Conservation (phyloP, 495 filamentous ascomycete genomes). For the Achaetomiella virescens region DNA sequence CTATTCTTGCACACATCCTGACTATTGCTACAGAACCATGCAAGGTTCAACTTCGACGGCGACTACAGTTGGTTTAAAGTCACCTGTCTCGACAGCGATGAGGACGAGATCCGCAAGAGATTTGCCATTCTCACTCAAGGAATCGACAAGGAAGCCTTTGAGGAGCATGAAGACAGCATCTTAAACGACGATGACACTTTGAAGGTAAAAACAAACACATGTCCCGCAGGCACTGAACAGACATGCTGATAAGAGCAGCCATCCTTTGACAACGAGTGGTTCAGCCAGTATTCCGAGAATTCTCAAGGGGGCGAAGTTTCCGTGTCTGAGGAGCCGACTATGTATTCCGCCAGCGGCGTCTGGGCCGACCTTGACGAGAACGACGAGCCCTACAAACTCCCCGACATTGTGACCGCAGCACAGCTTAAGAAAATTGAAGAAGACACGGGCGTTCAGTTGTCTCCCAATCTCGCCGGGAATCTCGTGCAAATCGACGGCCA, state of each 20-base stretch:
- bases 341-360: background rate
- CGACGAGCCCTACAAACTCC: constrained; percentile 1
- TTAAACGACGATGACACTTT: constrained; percentile 11
- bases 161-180: constrained; percentile 19
- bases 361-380: constrained; percentile 21
- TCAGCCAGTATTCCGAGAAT: background rate
- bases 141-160: constrained; percentile 19
- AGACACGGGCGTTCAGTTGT: constrained; percentile 25
- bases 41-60: constrained; percentile 27
- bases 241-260: constrained; percentile 2
- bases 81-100: constrained; percentile 26
- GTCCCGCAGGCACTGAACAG: no score
- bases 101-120: constrained; percentile 12
- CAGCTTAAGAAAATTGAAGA: constrained; percentile 18
- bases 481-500: constrained; percentile 33
- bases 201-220: constrained; percentile 19
- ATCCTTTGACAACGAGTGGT: constrained; percentile 12
- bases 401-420: constrained; percentile 15
- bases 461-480: constrained; percentile 14
- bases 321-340: background rate
- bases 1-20: background rate
- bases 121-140: constrained; percentile 12
- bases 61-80: constrained; percentile 25
- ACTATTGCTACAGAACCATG: constrained; percentile 13
- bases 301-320: background rate